Evolutionary conservation across 257 asterid genomes (phyloP).

Genomic region (Ligustrum vulgare): DNA sequence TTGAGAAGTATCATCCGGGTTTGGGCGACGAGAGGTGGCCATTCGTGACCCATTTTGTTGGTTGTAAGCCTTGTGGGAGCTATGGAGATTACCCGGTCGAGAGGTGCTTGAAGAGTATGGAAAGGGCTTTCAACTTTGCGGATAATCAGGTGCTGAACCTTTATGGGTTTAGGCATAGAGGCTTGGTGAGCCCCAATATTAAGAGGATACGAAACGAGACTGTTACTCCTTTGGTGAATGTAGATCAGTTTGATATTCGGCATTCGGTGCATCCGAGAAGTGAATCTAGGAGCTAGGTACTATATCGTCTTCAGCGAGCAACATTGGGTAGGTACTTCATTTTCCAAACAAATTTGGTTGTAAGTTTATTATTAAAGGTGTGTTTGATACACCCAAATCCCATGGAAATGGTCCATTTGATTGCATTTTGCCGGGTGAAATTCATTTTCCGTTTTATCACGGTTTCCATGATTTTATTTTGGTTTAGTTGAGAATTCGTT

Average conservation of each 20-base stretch:
- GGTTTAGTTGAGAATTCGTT: no score
- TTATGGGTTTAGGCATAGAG: constrained; percentile 92
- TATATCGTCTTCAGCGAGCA: constrained; percentile 14
- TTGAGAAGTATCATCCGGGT: constrained; percentile 84
- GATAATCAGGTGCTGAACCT: constrained; percentile 82
- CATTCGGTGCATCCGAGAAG: constrained; percentile 42
- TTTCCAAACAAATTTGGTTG: background rate
- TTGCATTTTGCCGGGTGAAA: no score
- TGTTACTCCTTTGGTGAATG: constrained; percentile 61
- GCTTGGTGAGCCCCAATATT: constrained; percentile 86
- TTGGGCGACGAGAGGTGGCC: constrained; percentile 98
- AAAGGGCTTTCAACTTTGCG: constrained; percentile 91
- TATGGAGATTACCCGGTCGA: constrained; percentile 88
- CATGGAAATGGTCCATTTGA: no score
- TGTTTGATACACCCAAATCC: no score
- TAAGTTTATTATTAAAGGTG: background rate
- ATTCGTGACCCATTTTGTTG: constrained; percentile 92
- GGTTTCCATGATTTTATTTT: no score
- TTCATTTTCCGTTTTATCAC: no score
- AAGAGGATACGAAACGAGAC: constrained; percentile 88
- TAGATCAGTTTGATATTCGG: constrained; percentile 79
- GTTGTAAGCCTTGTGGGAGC: constrained; percentile 95
- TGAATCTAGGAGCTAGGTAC: constrained; percentile 52
- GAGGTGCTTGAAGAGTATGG: constrained; percentile 90
- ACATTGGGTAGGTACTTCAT: constrained; percentile 44